Evolutionary conservation across 352 stramenopile genomes (phyloP), one percentile per base, ranked within the genome.

Genomic region (Pythium aphanidermatum): DNA sequence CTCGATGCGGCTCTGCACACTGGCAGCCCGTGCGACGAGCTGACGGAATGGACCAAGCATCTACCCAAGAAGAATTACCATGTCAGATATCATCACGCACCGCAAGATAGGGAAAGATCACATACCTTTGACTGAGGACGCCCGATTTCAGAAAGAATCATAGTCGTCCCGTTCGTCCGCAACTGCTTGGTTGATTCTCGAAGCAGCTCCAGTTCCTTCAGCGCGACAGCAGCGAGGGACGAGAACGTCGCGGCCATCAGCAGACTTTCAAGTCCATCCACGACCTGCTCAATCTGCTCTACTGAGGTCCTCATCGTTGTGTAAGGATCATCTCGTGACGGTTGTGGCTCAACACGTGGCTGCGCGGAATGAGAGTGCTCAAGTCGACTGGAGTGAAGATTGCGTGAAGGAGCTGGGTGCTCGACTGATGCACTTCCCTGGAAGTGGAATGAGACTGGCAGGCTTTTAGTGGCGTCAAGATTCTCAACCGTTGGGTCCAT

Each of bases 381-480:
- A 12, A 34, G 16, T 26, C 35, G 30, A 28, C 28, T 21, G 7
- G n/a, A 23, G 8, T 40, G 10, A n/a, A 5, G 20, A 7, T 34
- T 36, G 5, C 21, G 43, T n/a, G n/a, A n/a, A n/a, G n/a, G n/a
- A n/a, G n/a, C n/a, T n/a, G n/a, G 38, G 19, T 4, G 41, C 23
- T 44, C 36, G 42, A 31, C 26, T 50, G 17, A 26, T 46, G 16
- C 46, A 23, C 37, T 23, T 6, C 74, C 58, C 48, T 65, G 51
- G 31, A 85, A 87, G 41, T 83, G 74, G 51, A 87, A 87, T 19
- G 61, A 80, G 19, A 87, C 68, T 3, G 69, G 68, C 13, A 40
- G 49, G 24, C 70, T 59, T 39, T 58, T 55, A 36, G 38, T 60
- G 13, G 42, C 32, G 33, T 58, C 35, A n/a, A 58, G 41, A 1